A percentile compares a stretch with the other conserved stretches of the same genome.
Conservation (phyloP, 192 early-diverging fungal genomes). For the Rhizophlyctis rosea region DNA sequence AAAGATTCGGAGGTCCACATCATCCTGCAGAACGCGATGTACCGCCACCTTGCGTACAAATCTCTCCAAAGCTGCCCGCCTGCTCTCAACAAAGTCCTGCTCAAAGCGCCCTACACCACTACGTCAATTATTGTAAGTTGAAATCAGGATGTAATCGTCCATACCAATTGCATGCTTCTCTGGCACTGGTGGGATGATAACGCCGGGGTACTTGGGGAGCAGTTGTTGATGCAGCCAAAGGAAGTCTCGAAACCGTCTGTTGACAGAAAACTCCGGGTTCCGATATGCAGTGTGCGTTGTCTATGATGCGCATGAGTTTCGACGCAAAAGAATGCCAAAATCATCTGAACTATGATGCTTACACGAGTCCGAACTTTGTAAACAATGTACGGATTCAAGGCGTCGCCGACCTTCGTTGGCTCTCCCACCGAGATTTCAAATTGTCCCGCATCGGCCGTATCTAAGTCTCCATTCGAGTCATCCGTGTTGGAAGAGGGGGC, state of each 20-base stretch:
- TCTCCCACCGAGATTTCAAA: constrained; percentile 61
- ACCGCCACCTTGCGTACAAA: constrained; percentile 75
- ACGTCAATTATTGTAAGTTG: background rate
- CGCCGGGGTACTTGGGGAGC: constrained; percentile 72
- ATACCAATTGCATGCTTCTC: constrained; percentile 87
- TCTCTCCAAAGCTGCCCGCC: constrained; percentile 77
- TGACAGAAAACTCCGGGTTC: constrained; percentile 74
- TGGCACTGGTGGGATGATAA: constrained; percentile 88
- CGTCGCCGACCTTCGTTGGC: constrained; percentile 85
- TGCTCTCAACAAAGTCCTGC: constrained; percentile 91
- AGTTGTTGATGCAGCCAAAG: constrained; percentile 89
- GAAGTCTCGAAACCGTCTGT: constrained; percentile 90
- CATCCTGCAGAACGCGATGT: constrained; percentile 79
- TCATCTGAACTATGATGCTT: constrained; percentile 2
- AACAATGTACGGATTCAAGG: constrained; percentile 79
- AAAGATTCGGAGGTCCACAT: constrained; percentile 81
- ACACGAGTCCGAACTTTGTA: constrained; percentile 84
- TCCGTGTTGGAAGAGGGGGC: background rate
- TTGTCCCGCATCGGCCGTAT: background rate
- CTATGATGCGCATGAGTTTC: constrained; percentile 24
- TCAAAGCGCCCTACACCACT: constrained; percentile 73
- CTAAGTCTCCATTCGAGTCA: background rate
- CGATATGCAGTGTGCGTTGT: constrained; percentile 76
- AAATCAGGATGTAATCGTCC: constrained; percentile 4
- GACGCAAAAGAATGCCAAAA: constrained; percentile 6